These are phyloP conservation scores for Talaromyces sp. DNA, from an alignment of 2,329 filamentous ascomycete genomes.

Conservation along the genomic window DNA sequence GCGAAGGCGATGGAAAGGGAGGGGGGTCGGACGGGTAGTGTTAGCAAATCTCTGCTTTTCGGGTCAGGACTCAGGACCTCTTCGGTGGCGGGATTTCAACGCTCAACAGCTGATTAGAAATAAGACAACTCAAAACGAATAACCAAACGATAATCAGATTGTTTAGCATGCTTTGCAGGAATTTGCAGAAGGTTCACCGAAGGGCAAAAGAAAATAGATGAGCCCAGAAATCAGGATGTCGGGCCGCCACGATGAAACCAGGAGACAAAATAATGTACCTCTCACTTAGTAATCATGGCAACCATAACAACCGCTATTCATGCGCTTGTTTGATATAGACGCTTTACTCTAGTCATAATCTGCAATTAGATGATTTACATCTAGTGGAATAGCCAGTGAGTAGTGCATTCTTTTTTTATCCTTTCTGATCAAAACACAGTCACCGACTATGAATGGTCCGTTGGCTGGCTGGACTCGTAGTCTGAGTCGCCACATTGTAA, in stretches of 20 bases:
- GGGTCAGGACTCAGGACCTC: background rate
- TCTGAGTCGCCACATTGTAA: background rate
- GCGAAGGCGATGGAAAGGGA: slow-evolving; percentile 17
- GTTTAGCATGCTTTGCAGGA: background rate
- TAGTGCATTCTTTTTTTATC: background rate
- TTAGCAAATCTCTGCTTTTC: background rate
- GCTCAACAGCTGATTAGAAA: background rate
- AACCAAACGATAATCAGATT: background rate
- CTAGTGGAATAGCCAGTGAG: background rate
- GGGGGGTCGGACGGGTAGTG: background rate
- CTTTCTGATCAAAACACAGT: background rate
- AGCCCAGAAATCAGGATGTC: background rate
- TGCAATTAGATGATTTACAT: background rate
- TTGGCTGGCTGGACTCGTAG: background rate
- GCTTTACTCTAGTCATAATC: background rate
- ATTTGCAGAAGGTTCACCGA: background rate
- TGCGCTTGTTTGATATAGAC: background rate
- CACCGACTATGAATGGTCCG: background rate
- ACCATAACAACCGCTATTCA: background rate
- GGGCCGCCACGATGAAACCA: slow-evolving; percentile 16
- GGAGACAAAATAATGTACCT: slow-evolving; percentile 1
- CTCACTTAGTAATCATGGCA: slow-evolving; percentile 2
- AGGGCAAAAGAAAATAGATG: background rate
- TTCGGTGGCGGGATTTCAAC: background rate
- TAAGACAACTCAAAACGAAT: background rate